Conservation (phyloP, 495 filamentous ascomycete species). For the Xanthoparmelia taractica region DNA sequence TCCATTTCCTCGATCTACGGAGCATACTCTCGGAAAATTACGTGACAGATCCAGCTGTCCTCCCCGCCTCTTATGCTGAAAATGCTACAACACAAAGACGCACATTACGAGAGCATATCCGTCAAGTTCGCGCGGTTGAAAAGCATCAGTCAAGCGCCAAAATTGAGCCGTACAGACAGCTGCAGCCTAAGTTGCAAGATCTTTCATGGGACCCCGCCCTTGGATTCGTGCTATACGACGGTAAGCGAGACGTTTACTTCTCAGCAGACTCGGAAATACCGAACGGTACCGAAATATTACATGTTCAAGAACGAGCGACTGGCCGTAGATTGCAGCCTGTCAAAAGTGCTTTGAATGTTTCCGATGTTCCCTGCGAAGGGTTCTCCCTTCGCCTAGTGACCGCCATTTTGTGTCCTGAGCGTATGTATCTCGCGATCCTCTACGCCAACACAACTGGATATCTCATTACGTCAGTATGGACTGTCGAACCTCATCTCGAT, state of each 20-base stretch:
- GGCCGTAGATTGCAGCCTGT: constrained; percentile 6
- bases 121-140: neutral
- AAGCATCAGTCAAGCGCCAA: neutral
- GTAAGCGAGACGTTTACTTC: neutral
- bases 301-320: constrained; percentile 1
- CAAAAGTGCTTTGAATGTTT: neutral
- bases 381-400: too few species aligned
- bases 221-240: neutral
- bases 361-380: neutral
- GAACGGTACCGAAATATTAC: neutral
- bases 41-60: neutral
- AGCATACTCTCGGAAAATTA: neutral
- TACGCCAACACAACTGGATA: neutral
- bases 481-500: neutral
- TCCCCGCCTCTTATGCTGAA: constrained; percentile 2
- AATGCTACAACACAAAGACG: constrained; percentile 2
- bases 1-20: neutral
- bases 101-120: neutral
- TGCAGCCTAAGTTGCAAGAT: neutral
- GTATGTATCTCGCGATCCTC: neutral
- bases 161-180: neutral
- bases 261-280: neutral
- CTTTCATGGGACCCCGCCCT: neutral
- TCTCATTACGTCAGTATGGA: constrained; percentile 6
- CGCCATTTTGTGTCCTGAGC: constrained; percentile 1